These are phyloP conservation scores for Spathaspora gorwiae DNA, from an alignment of 805 yeast species.

Conservation along the genomic window DNA sequence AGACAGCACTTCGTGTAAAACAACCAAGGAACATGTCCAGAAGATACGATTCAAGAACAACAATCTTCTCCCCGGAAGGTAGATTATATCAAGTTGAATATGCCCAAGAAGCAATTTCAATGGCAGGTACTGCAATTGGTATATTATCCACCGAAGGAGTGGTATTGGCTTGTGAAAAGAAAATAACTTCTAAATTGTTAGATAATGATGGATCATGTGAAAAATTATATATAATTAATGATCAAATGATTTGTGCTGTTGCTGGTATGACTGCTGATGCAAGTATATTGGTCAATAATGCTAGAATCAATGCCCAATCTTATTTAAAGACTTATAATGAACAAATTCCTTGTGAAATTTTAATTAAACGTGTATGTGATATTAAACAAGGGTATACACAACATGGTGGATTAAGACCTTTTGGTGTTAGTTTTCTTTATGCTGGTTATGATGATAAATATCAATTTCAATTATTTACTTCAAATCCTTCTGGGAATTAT, in stretches of 20 bases:
- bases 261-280: slow-evolving; percentile 99
- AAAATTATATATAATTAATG: slow-evolving; percentile 82
- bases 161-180: slow-evolving; percentile 94
- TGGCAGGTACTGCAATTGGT: slow-evolving; percentile 81
- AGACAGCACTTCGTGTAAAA: neutral
- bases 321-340: slow-evolving; percentile 85
- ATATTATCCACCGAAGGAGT: slow-evolving; percentile 79
- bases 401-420: slow-evolving; percentile 97
- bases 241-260: slow-evolving; percentile 84
- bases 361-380: slow-evolving; percentile 86
- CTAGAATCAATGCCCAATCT: slow-evolving; percentile 80
- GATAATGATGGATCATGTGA: slow-evolving; percentile 94
- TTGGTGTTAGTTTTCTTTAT: slow-evolving; percentile 92
- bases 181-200: slow-evolving; percentile 84
- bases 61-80: slow-evolving; percentile 98
- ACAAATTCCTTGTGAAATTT: slow-evolving; percentile 87
- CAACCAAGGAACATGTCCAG: slow-evolving; percentile 52
- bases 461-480: slow-evolving; percentile 88
- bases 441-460: slow-evolving; percentile 92
- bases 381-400: slow-evolving; percentile 97
- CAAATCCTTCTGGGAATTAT: slow-evolving; percentile 96
- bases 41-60: slow-evolving; percentile 98
- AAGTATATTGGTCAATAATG: slow-evolving; percentile 78
- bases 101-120: slow-evolving; percentile 86
- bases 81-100: slow-evolving; percentile 96